Conservation (phyloP, 495 filamentous ascomycete species). For the Hypoxylon crocopeplum region DNA sequence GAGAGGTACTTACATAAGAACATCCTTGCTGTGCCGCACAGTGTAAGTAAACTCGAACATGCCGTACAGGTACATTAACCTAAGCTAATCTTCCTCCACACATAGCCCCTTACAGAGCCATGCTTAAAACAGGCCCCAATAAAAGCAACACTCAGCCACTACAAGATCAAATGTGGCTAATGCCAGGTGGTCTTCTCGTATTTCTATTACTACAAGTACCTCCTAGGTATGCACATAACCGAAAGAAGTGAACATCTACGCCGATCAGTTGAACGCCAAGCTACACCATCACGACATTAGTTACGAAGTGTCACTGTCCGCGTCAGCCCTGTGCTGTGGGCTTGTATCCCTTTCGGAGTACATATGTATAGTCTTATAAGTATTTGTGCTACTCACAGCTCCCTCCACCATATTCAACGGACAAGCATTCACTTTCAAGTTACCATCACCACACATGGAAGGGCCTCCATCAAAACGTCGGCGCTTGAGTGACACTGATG, state of each 20-base stretch:
- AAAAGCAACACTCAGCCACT: no score
- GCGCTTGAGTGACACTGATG: slow-evolving; percentile 11
- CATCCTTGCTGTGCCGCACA: no score
- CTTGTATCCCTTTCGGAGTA: neutral
- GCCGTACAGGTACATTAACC: no score
- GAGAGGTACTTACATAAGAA: no score
- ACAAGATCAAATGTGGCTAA: slow-evolving; percentile 28
- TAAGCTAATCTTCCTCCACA: slow-evolving; percentile 9
- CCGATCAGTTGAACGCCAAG: slow-evolving; percentile 31
- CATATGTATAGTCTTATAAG: no score
- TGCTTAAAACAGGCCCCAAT: neutral
- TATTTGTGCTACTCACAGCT: no score
- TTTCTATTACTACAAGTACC: neutral
- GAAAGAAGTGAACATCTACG: slow-evolving; percentile 2
- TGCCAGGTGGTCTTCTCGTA: slow-evolving; percentile 4
- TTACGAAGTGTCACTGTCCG: slow-evolving; percentile 18
- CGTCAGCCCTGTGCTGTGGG: slow-evolving; percentile 18
- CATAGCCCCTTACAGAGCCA: slow-evolving; percentile 25
- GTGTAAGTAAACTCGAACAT: slow-evolving; percentile 7
- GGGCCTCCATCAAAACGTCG: slow-evolving; percentile 36
- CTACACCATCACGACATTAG: slow-evolving; percentile 19
- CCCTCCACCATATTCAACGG: no score
- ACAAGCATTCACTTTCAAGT: neutral
- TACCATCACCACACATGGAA: no score
- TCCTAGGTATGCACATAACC: slow-evolving; percentile 18